Evolutionary conservation across 2,329 filamentous ascomycete genomes (phyloP).

Genomic region (Didymellaceae sp.): DNA sequence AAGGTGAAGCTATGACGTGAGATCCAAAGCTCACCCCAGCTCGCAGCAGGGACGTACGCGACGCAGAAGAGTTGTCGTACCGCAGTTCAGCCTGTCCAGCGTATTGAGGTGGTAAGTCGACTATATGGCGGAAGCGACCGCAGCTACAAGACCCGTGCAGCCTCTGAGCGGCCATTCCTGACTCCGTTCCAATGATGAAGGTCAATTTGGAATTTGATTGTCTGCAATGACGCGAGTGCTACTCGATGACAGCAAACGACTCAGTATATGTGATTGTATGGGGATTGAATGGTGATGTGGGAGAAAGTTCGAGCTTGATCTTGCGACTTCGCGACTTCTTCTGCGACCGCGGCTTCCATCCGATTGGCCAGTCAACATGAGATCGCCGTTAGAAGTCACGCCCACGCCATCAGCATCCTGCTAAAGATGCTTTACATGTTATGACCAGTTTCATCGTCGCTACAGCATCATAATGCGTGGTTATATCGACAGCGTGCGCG

Average conservation of each 20-base stretch:
- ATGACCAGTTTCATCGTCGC: no score
- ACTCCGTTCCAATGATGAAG: background rate
- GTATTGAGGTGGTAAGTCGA: conserved; percentile 69
- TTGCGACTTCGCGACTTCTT: conserved; percentile 9
- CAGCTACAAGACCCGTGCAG: conserved; percentile 83
- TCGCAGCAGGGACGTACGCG: conserved; percentile 66
- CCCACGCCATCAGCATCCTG: no score
- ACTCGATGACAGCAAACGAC: background rate
- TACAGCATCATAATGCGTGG: no score
- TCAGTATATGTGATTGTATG: conserved; percentile 15
- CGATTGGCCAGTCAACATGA: conserved; percentile 4
- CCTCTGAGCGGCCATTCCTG: conserved; percentile 50
- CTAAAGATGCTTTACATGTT: no score
- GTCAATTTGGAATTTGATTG: background rate
- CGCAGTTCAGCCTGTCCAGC: conserved; percentile 66
- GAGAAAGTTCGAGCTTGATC: conserved; percentile 19
- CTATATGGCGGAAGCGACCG: conserved; percentile 81
- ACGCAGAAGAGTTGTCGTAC: conserved; percentile 73
- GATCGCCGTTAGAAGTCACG: conserved; percentile 10
- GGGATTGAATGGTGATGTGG: background rate
- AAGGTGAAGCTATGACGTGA: conserved; percentile 21
- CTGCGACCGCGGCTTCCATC: conserved; percentile 1
- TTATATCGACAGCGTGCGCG: no score
- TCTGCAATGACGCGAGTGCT: background rate
- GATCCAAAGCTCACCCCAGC: background rate